A percentile compares a stretch with the other conserved stretches of the same genome.
Conservation (phyloP, 225 moss, liverwort and hornwort species). For the Thuidium tamariscinum region DNA sequence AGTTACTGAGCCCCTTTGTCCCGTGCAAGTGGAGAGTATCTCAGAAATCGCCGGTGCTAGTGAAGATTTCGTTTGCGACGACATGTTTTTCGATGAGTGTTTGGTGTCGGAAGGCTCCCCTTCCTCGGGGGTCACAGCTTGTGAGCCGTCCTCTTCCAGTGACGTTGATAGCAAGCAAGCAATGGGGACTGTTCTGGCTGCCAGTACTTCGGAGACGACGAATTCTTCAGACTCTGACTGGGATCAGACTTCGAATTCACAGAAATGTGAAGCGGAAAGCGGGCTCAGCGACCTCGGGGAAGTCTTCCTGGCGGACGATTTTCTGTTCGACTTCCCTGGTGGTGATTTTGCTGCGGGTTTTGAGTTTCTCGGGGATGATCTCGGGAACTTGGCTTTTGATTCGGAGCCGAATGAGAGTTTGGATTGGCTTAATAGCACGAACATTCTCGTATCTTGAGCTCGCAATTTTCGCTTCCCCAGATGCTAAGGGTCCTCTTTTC, state of each 20-base stretch:
- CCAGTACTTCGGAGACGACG: background rate
- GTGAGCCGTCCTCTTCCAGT: conserved; percentile 5
- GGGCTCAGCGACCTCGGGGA: conserved; percentile 8
- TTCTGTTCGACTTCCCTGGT: conserved; percentile 38
- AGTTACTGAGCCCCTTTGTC: background rate
- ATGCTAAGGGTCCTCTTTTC: background rate
- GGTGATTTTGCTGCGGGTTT: conserved; percentile 24
- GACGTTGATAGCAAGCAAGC: background rate
- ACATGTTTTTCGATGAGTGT: conserved; percentile 5
- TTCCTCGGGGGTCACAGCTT: conserved; percentile 9
- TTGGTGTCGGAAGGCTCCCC: conserved; percentile 14
- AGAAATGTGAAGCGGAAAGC: background rate
- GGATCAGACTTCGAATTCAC: background rate
- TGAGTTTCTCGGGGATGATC: conserved; percentile 29
- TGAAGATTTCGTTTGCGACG: background rate
- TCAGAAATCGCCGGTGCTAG: background rate
- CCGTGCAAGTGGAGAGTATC: background rate
- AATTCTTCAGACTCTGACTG: background rate
- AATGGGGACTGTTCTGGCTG: background rate
- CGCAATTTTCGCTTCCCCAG: background rate
- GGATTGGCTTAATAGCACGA: conserved; percentile 2
- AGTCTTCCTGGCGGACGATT: conserved; percentile 23
- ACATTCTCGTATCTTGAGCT: conserved; percentile 12
- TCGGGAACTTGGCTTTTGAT: conserved; percentile 27
- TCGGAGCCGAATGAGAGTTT: background rate